Conservation (phyloP, 805 yeast species). For the Sugiyamaella floridensis region DNA sequence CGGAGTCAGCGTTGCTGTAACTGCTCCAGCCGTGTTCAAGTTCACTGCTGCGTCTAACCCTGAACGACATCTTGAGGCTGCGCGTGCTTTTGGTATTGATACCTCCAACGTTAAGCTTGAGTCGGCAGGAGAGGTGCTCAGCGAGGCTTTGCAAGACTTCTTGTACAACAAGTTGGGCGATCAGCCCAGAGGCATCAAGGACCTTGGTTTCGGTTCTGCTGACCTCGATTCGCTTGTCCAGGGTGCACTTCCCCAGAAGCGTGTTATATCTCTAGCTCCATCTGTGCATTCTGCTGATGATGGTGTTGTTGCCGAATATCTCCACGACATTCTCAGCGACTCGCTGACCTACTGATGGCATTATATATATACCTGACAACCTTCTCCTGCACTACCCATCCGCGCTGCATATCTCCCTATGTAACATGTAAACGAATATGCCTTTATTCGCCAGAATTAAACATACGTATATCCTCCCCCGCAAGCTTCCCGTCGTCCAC, state of each 20-base stretch:
- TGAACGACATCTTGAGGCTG: conserved; percentile 33
- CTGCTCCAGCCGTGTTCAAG: conserved; percentile 39
- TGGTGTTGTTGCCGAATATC: conserved; percentile 24
- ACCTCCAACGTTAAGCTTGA: conserved; percentile 30
- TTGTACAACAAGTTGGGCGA: conserved; percentile 29
- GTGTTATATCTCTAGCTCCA: conserved; percentile 35
- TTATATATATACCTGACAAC: neutral
- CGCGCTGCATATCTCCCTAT: neutral
- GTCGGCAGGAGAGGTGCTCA: conserved; percentile 34
- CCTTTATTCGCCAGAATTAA: neutral
- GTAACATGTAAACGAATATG: neutral
- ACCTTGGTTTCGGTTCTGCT: conserved; percentile 28
- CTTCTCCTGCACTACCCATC: too few species aligned
- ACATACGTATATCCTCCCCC: neutral
- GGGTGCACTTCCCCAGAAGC: conserved; percentile 35
- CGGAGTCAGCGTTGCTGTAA: conserved; percentile 40
- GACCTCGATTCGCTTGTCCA: conserved; percentile 33
- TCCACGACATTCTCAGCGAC: conserved; percentile 24
- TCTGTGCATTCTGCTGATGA: conserved; percentile 25
- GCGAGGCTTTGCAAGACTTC: conserved; percentile 32
- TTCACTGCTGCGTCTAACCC: conserved; percentile 36
- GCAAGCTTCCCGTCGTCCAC: neutral
- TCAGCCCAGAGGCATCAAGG: conserved; percentile 34
- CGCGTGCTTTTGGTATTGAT: conserved; percentile 33
- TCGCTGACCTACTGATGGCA: conserved; percentile 14